phyloP scores from a whole-genome alignment of 2,329 filamentous ascomycete genomes.

The Phyllosticta ampelicida region DNA sequence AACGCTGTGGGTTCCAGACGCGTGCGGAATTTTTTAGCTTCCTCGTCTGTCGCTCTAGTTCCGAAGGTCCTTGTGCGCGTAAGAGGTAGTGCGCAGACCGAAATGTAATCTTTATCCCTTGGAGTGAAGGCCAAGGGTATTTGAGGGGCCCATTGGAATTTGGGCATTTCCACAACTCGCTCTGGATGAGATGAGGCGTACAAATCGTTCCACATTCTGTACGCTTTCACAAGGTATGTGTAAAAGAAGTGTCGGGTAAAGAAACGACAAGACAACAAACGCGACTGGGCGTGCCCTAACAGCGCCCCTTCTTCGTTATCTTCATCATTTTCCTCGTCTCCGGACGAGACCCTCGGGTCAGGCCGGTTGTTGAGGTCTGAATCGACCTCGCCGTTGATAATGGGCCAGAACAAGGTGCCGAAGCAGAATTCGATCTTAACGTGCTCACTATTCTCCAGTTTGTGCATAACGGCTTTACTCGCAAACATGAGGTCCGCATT shows the following conservation, averaged over 20 bases:
- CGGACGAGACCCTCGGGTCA: not conserved
- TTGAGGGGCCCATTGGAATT: not conserved
- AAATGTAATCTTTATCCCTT: no score
- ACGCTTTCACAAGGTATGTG: slow-evolving; percentile 21
- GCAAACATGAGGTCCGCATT: slow-evolving; percentile 2
- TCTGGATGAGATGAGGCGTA: slow-evolving; percentile 22
- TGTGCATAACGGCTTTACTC: not conserved
- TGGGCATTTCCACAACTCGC: not conserved
- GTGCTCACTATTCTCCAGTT: slow-evolving; percentile 7
- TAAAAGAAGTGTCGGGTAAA: slow-evolving; percentile 28
- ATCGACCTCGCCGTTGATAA: not conserved
- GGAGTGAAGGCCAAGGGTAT: no score
- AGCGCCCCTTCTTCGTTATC: not conserved
- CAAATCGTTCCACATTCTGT: slow-evolving; percentile 5
- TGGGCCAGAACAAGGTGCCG: slow-evolving; percentile 1
- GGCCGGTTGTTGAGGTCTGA: not conserved
- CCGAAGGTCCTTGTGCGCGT: no score
- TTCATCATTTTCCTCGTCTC: not conserved
- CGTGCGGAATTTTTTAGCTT: not conserved
- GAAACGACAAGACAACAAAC: slow-evolving; percentile 23
- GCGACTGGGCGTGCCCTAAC: not conserved
- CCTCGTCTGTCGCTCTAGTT: not conserved
- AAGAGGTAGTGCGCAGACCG: no score
- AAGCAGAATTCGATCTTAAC: slow-evolving; percentile 2
- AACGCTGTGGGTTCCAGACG: not conserved